Percentiles rank a stretch among this genome's conserved stretches.
Conservation (phyloP, 331 rosid species). For the Arachis monticola region DNA sequence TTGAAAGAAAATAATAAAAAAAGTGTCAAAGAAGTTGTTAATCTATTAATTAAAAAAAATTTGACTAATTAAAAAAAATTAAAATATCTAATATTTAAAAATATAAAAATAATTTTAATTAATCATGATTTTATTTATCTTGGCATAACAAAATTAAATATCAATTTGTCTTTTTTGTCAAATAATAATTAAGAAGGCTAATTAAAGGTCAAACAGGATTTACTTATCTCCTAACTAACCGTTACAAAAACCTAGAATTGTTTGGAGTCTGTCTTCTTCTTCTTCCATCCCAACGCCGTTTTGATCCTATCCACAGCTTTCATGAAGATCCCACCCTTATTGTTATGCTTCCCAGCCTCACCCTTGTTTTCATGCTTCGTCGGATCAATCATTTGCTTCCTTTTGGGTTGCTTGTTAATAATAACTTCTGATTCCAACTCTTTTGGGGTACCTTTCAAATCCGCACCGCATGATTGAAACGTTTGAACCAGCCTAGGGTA, state of each 20-base stretch:
- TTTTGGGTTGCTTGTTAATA: background rate
- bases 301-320: background rate
- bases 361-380: too few relatives aligned
- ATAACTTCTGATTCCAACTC: background rate
- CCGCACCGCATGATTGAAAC: background rate
- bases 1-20: too few relatives aligned
- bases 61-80: too few relatives aligned
- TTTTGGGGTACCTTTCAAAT: background rate
- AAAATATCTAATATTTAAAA: too few relatives aligned
- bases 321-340: background rate
- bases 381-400: background rate
- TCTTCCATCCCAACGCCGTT: constrained; percentile 3
- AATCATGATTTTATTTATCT: too few relatives aligned
- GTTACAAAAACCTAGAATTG: background rate
- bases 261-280: background rate
- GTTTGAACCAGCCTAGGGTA: background rate
- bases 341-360: background rate
- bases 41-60: too few relatives aligned
- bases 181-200: background rate
- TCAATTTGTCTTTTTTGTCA: too few relatives aligned
- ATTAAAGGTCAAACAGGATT: background rate
- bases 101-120: too few relatives aligned
- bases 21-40: too few relatives aligned
- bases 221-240: background rate
- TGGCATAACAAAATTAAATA: too few relatives aligned